Conservation (phyloP, 208 protist genomes). For the Porcisia deanei region DNA sequence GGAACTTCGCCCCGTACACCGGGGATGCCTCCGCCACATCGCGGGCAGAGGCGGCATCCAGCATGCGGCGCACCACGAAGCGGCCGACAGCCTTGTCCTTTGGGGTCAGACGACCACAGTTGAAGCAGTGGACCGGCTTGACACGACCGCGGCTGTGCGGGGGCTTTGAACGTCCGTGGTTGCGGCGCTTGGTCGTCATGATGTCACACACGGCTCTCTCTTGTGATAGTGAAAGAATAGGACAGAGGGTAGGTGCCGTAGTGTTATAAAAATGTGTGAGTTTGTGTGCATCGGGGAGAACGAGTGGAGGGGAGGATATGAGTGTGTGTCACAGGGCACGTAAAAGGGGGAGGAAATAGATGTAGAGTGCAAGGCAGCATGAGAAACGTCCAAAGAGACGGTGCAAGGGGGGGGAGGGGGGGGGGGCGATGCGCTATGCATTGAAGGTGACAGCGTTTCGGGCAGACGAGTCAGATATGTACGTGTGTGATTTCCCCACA, state of each 20-base stretch:
- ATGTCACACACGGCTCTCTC: constrained; percentile 17
- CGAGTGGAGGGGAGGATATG: not conserved
- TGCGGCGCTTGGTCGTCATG: constrained; percentile 95
- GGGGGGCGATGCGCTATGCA: not conserved
- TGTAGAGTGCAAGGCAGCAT: not conserved
- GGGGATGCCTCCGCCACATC: constrained; percentile 97
- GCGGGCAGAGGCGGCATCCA: constrained; percentile 96
- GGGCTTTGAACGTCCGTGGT: constrained; percentile 92
- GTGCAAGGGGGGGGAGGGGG: not conserved
- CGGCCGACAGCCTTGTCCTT: constrained; percentile 99
- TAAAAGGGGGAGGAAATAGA: constrained; percentile 1
- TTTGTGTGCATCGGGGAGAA: not conserved
- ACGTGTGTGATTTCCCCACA: not conserved
- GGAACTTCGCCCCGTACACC: constrained; percentile 91
- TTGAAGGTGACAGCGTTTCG: not conserved
- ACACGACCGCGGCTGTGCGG: constrained; percentile 90
- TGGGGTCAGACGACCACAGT: constrained; percentile 89
- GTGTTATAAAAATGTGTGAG: not conserved
- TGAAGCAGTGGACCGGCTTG: constrained; percentile 93
- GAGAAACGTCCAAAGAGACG: not conserved
- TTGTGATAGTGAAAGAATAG: not conserved
- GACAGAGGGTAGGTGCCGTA: not conserved
- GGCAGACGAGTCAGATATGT: not conserved
- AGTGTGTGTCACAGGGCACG: not conserved
- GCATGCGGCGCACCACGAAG: constrained; percentile 98